These are phyloP conservation scores for Tricholoma terreum DNA, from an alignment of 768 basidiomycete species.

Conservation along the genomic window DNA sequence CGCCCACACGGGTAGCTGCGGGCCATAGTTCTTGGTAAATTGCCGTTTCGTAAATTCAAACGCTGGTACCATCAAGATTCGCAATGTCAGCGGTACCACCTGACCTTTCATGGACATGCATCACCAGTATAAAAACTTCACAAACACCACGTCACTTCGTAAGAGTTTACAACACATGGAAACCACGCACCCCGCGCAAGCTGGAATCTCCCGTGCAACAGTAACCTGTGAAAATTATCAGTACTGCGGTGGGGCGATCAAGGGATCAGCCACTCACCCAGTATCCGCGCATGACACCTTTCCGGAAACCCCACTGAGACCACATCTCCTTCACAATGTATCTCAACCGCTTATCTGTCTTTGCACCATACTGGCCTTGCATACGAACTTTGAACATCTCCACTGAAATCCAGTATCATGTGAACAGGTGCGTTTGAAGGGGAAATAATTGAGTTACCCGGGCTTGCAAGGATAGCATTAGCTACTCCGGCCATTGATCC, in stretches of 20 bases:
- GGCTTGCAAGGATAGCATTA: slow-evolving; percentile 88
- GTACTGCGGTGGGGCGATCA: not conserved
- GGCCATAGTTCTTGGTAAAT: slow-evolving; percentile 62
- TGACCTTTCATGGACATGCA: not conserved
- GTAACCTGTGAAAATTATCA: slow-evolving; percentile 59
- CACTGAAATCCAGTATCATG: too few species aligned
- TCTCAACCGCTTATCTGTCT: slow-evolving; percentile 74
- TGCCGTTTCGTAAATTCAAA: slow-evolving; percentile 88
- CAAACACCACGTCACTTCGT: not conserved
- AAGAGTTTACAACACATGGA: not conserved
- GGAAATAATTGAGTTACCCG: slow-evolving; percentile 46
- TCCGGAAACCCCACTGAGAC: slow-evolving; percentile 77
- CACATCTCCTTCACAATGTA: slow-evolving; percentile 81
- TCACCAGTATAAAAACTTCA: slow-evolving; percentile 69
- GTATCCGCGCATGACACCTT: slow-evolving; percentile 94
- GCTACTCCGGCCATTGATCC: slow-evolving; percentile 92
- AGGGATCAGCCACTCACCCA: slow-evolving; percentile 59
- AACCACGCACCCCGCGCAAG: slow-evolving; percentile 78
- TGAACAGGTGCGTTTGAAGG: not conserved
- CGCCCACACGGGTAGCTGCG: slow-evolving; percentile 79
- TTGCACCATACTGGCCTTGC: slow-evolving; percentile 91
- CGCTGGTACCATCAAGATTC: slow-evolving; percentile 35
- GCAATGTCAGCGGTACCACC: not conserved
- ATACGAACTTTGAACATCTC: slow-evolving; percentile 99
- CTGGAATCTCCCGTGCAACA: slow-evolving; percentile 90